Evolutionary conservation across 805 yeast genomes (phyloP).

Genomic region (Wickerhamomyces mucosus): DNA sequence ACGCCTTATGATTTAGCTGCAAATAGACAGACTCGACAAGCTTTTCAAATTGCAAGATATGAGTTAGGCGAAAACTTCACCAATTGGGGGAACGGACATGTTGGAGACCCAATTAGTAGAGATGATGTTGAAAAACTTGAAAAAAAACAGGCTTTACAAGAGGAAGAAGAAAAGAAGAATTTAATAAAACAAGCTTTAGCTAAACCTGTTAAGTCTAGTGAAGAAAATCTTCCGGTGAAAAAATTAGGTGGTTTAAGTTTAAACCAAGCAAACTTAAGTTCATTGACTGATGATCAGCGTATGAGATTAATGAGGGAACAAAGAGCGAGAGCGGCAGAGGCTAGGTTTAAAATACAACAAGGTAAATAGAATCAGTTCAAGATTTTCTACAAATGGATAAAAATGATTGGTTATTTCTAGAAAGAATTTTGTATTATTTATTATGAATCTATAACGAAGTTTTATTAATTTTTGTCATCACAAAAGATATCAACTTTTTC

Average conservation of each 20-base stretch:
- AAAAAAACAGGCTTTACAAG: slow-evolving; percentile 26
- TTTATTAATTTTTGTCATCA: slow-evolving; percentile 31
- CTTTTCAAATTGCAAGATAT: slow-evolving; percentile 61
- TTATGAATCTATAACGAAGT: slow-evolving; percentile 12
- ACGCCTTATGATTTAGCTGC: slow-evolving; percentile 62
- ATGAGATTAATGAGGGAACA: slow-evolving; percentile 83
- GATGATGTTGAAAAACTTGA: slow-evolving; percentile 43
- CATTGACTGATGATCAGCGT: slow-evolving; percentile 66
- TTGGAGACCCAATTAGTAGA: slow-evolving; percentile 47
- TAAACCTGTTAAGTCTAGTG: slow-evolving; percentile 29
- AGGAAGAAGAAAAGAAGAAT: slow-evolving; percentile 29
- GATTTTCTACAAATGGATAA: no score
- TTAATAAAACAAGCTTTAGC: slow-evolving; percentile 35
- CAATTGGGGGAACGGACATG: slow-evolving; percentile 62
- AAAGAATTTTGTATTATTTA: no score
- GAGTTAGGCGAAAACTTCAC: slow-evolving; percentile 60
- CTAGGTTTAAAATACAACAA: slow-evolving; percentile 41
- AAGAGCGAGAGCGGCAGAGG: slow-evolving; percentile 95
- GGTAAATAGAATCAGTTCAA: neutral
- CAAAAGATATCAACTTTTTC: slow-evolving; percentile 26
- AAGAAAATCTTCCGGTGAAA: slow-evolving; percentile 21
- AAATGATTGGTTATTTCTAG: no score
- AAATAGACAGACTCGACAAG: slow-evolving; percentile 33
- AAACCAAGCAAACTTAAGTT: slow-evolving; percentile 37
- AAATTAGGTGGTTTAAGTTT: slow-evolving; percentile 20